These are phyloP conservation scores for Penicillium concentricum DNA, from an alignment of 2,329 filamentous ascomycete genomes.

Conservation along the genomic window DNA sequence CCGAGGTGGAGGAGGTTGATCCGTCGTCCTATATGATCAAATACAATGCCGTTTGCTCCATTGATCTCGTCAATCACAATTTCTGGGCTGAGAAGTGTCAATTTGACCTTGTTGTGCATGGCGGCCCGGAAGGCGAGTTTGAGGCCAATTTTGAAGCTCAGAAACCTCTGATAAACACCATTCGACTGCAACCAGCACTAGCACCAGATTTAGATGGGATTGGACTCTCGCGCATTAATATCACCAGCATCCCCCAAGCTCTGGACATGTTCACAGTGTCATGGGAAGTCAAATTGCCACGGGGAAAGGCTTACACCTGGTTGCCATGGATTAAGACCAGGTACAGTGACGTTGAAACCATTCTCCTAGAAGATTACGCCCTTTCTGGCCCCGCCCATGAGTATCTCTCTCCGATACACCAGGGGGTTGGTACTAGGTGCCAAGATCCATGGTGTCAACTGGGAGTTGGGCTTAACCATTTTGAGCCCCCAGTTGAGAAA, in stretches of 20 bases:
- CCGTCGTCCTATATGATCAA: slow-evolving; percentile 5
- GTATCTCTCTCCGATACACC: not conserved
- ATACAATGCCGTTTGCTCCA: slow-evolving; percentile 31
- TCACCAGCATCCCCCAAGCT: slow-evolving; percentile 26
- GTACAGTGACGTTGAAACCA: not conserved
- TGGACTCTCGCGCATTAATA: slow-evolving; percentile 22
- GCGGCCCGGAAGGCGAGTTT: slow-evolving; percentile 30
- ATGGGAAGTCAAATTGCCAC: slow-evolving; percentile 24
- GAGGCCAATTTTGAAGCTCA: slow-evolving; percentile 17
- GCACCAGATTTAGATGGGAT: not conserved
- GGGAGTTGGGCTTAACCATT: not conserved
- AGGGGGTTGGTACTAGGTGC: not conserved
- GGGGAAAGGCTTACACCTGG: slow-evolving; percentile 19
- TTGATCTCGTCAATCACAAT: slow-evolving; percentile 27
- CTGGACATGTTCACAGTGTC: slow-evolving; percentile 26
- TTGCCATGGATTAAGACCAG: slow-evolving; percentile 27
- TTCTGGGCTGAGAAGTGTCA: slow-evolving; percentile 34
- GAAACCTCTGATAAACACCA: slow-evolving; percentile 12
- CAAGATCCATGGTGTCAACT: not conserved
- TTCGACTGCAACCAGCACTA: slow-evolving; percentile 16
- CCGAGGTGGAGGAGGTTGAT: slow-evolving; percentile 1
- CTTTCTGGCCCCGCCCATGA: not conserved
- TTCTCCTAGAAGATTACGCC: slow-evolving; percentile 4
- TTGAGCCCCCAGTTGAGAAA: not conserved
- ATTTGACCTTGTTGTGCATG: slow-evolving; percentile 29